Evolutionary conservation across 2,329 filamentous ascomycete genomes (phyloP), one percentile per base, ranked within the genome.

Genomic region (Neocucurbitaria cava): DNA sequence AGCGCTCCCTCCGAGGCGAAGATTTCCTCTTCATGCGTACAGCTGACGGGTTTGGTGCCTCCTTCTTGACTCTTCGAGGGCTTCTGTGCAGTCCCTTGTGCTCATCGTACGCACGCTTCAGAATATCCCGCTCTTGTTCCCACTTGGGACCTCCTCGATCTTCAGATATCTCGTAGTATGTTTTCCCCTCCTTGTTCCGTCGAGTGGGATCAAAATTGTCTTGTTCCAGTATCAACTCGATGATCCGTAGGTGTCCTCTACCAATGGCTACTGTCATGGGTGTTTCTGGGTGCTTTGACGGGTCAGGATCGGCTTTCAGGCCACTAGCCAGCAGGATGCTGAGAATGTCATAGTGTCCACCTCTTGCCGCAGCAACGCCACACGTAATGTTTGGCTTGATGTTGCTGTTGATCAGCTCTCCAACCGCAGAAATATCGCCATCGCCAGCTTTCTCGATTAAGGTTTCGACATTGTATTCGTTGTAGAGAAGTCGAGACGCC

Each of bases 241-340:
- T 87, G 52, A 97, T 91, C 62, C 91, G 90, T 45, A 95, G 84
- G 66, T 96, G 95, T 4, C 86, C 86, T 64, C 94, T 89, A 15
- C 95, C 94, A 61, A 99, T 97, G 1, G 95, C 93, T 54, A 93
- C 92, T 33, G 97, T 84, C 82, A 99, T 96, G 1, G 95, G 95
- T 1, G 94, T 98, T 46, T 93, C 89, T 68, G 90, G 88, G 52
- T 95, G 92, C 38, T 92, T 92, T 65, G 95, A 91, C 7, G 85
- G 82, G 65, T 89, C 82, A 17, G 85, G 83, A 50, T 79, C 76
- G 33, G 79, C 76, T 53, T 77, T 76, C 10, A 77, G 60, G 20
- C 73, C 79, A 54, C 81, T 77, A 15, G 79, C 82, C 52, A 85
- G 75, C 30, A 85, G 74, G 57, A 96, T 84, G 69, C 93, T 91